Percentiles rank a stretch among this genome's conserved stretches.
Conservation (phyloP, 169 alveolate genomes). For the Eimeria acervulina region DNA sequence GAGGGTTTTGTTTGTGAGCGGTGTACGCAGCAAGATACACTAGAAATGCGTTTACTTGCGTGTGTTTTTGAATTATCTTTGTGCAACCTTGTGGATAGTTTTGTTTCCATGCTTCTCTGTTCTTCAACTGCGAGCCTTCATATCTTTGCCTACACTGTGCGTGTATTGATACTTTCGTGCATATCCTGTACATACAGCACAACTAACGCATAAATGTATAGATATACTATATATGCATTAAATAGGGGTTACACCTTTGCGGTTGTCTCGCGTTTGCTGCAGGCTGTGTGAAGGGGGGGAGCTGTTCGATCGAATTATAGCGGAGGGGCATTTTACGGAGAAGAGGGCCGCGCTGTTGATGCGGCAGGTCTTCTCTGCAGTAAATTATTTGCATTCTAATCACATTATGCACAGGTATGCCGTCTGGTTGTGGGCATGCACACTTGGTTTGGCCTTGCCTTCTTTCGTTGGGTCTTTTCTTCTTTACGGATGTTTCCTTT, state of each 20-base stretch:
- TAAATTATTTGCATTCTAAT: slow-evolving; percentile 93
- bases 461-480: background rate
- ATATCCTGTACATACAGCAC: background rate
- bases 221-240: background rate
- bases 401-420: slow-evolving; percentile 83
- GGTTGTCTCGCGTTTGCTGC: background rate
- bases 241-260: no score
- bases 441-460: background rate
- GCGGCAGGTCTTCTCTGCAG: slow-evolving; percentile 95
- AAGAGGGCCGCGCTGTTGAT: slow-evolving; percentile 91
- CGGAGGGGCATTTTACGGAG: slow-evolving; percentile 94
- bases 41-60: no score
- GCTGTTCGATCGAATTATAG: slow-evolving; percentile 96
- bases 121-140: background rate
- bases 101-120: background rate
- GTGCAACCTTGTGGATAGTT: no score
- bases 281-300: slow-evolving; percentile 97
- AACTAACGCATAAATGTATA: background rate
- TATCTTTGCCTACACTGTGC: background rate
- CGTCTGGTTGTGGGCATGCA: background rate
- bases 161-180: background rate
- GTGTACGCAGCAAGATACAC: no score
- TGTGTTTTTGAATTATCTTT: no score
- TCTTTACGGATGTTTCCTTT: background rate
- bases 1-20: no score